phyloP scores from a whole-genome alignment of 805 yeast species.

The Lipomyces yamanashiensis region DNA sequence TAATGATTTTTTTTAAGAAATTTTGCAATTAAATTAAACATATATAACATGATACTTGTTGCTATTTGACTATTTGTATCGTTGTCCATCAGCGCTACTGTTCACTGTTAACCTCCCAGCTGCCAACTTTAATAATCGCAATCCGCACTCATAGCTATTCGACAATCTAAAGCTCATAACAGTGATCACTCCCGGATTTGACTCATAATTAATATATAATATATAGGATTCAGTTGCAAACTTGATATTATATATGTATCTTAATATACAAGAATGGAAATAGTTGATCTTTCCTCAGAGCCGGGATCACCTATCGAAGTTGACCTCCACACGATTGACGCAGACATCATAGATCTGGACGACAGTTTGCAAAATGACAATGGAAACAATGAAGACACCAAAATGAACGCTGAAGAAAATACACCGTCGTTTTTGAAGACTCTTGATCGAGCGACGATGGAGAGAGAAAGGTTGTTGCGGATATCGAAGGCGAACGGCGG shows the following conservation, averaged over 20 bases:
- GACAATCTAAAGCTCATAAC: not conserved
- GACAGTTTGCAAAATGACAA: not conserved
- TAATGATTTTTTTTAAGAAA: too few relatives aligned
- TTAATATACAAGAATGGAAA: not conserved
- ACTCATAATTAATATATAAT: too few relatives aligned
- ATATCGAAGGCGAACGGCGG: conserved; percentile 27
- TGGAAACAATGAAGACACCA: not conserved
- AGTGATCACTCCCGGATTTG: too few relatives aligned
- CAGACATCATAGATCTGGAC: conserved; percentile 7
- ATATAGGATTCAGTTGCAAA: too few relatives aligned
- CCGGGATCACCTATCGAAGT: conserved; percentile 8
- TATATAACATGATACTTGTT: too few relatives aligned
- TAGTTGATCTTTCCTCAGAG: conserved; percentile 6
- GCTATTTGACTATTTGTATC: too few relatives aligned
- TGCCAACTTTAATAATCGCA: too few relatives aligned
- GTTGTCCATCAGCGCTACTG: too few relatives aligned
- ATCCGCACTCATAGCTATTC: too few relatives aligned
- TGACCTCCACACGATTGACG: not conserved
- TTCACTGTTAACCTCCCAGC: too few relatives aligned
- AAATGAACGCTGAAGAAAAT: not conserved
- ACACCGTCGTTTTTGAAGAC: conserved; percentile 16
- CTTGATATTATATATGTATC: too few relatives aligned
- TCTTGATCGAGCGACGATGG: conserved; percentile 35
- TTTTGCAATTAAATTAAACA: too few relatives aligned
- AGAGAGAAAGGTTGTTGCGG: conserved; percentile 30